Evolutionary conservation across 495 filamentous ascomycete species (phyloP).

Genomic region (Aspergillus homomorphus): DNA sequence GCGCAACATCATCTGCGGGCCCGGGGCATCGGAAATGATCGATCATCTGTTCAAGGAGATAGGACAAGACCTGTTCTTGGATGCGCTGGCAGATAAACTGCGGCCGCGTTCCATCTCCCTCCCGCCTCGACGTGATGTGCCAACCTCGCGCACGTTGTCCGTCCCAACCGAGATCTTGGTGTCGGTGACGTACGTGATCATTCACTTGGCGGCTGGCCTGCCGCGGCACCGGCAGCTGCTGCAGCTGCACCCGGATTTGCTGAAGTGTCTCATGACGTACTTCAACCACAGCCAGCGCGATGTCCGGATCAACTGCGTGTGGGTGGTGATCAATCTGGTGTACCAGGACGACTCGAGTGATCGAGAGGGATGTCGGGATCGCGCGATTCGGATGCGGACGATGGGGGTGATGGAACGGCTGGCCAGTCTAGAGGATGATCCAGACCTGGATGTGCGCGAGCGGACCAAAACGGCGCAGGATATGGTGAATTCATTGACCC

Average conservation of each 20-base stretch:
- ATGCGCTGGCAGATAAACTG: slow-evolving; percentile 71
- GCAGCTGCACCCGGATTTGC: slow-evolving; percentile 56
- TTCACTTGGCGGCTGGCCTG: slow-evolving; percentile 78
- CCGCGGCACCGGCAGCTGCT: slow-evolving; percentile 76
- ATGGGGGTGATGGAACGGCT: slow-evolving; percentile 69
- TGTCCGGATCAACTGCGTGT: slow-evolving; percentile 72
- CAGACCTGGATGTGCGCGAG: slow-evolving; percentile 80
- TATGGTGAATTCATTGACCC: slow-evolving; percentile 51
- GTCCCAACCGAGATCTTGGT: slow-evolving; percentile 70
- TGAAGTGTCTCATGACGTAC: slow-evolving; percentile 50
- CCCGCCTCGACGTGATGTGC: slow-evolving; percentile 35
- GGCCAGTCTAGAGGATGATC: slow-evolving; percentile 62
- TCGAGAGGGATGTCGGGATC: slow-evolving; percentile 53
- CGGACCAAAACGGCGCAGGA: slow-evolving; percentile 73
- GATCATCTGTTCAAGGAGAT: slow-evolving; percentile 74
- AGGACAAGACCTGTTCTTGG: slow-evolving; percentile 72
- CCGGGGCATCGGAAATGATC: slow-evolving; percentile 69
- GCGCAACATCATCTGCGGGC: slow-evolving; percentile 79
- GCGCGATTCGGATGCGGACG: slow-evolving; percentile 63
- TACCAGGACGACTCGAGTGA: slow-evolving; percentile 74
- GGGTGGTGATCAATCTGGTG: slow-evolving; percentile 78
- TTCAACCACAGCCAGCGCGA: slow-evolving; percentile 66
- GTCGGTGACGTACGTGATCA: slow-evolving; percentile 70
- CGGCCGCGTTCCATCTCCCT: slow-evolving; percentile 49
- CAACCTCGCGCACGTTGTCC: slow-evolving; percentile 28